Percentiles rank a stretch among this genome's conserved stretches.
Conservation (phyloP, 1,284 basidiomycete genomes). For the Melanopsichium pennsylvanicum region DNA sequence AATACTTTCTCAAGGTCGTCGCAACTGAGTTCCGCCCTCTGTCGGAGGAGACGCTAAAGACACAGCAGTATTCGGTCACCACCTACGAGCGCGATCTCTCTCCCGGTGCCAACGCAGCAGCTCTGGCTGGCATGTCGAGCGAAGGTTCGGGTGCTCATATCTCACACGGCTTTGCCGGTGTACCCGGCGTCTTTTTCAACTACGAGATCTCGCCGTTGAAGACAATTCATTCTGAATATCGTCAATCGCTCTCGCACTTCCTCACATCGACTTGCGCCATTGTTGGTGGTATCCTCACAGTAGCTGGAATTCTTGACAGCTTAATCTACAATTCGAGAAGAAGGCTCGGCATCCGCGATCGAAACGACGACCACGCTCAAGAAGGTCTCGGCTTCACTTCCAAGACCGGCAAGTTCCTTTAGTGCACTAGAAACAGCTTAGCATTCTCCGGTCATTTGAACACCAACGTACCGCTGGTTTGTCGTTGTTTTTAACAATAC, state of each 20-base stretch:
- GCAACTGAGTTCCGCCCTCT: constrained; percentile 55
- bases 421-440: too few relatives aligned
- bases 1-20: constrained; percentile 86
- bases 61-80: constrained; percentile 92
- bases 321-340: constrained; percentile 74
- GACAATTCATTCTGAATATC: constrained; percentile 67
- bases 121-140: constrained; percentile 28
- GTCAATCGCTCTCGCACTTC: constrained; percentile 96
- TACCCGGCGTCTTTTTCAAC: constrained; percentile 70
- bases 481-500: too few relatives aligned
- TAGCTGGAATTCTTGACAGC: constrained; percentile 90
- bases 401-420: constrained; percentile 53
- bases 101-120: constrained; percentile 28
- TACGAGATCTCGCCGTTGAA: constrained; percentile 74
- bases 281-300: constrained; percentile 92
- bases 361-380: constrained; percentile 19
- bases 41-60: constrained; percentile 70
- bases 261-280: constrained; percentile 85
- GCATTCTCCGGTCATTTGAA: too few relatives aligned
- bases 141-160: constrained; percentile 68
- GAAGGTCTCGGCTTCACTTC: constrained; percentile 54
- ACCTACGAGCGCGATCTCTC: constrained; percentile 86
- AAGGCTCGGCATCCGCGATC: constrained; percentile 54
- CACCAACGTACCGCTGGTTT: too few relatives aligned
- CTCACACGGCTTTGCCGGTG: constrained; percentile 79